Percentiles rank a stretch among this genome's conserved stretches.
Conservation (phyloP, 140 eudicot species). For the Bidens hawaiensis region DNA sequence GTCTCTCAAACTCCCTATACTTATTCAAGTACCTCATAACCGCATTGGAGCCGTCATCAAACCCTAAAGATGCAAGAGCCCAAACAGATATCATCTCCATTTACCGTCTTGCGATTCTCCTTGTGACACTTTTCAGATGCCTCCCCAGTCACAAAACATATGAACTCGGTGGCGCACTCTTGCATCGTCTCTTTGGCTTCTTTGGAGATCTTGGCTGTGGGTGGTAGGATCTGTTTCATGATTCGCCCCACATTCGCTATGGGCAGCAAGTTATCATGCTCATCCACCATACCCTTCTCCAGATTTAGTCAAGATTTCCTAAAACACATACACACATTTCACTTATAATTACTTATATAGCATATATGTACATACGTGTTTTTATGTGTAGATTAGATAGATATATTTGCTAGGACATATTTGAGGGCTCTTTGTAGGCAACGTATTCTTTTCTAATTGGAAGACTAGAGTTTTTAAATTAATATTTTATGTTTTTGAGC, state of each 20-base stretch:
- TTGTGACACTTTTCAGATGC: conserved; percentile 40
- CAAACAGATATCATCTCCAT: conserved; percentile 36
- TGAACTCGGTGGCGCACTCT: conserved; percentile 44
- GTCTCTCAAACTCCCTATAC: conserved; percentile 31
- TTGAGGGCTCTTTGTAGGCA: conserved; percentile 8
- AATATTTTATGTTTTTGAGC: neutral
- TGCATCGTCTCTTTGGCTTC: conserved; percentile 41
- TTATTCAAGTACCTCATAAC: conserved; percentile 25
- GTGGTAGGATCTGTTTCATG: conserved; percentile 40
- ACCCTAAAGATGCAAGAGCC: conserved; percentile 38
- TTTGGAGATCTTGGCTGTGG: conserved; percentile 44
- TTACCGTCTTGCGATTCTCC: conserved; percentile 37
- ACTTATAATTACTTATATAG: conserved; percentile 16
- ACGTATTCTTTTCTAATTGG: neutral
- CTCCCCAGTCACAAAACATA: conserved; percentile 35
- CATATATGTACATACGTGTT: no score
- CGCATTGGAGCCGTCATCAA: conserved; percentile 27
- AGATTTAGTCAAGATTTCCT: conserved; percentile 9
- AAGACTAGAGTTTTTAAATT: neutral
- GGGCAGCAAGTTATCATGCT: conserved; percentile 37
- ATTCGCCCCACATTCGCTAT: conserved; percentile 40
- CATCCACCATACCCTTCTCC: conserved; percentile 22
- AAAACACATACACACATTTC: conserved; percentile 5
- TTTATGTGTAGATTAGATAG: neutral
- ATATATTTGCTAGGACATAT: neutral